phyloP scores from a whole-genome alignment of 257 asterid genomes.

The Nemophila menziesii region DNA sequence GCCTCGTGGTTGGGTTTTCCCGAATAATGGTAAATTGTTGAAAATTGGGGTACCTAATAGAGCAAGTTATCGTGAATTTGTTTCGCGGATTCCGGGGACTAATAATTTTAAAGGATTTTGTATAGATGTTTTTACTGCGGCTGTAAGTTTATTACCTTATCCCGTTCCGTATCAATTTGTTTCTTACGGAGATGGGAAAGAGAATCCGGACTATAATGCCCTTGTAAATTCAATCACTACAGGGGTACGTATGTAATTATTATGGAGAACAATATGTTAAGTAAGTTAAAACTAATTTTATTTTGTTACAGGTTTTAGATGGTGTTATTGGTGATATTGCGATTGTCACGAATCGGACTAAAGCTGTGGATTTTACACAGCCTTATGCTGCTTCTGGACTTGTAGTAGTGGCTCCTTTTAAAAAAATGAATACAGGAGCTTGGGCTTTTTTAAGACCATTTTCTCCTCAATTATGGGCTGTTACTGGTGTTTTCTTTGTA shows the following conservation, averaged over 20 bases:
- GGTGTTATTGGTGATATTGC: constrained; percentile 67
- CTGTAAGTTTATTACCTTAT: constrained; percentile 69
- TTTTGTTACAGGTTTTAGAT: constrained; percentile 31
- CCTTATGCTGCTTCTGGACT: constrained; percentile 59
- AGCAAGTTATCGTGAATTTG: constrained; percentile 62
- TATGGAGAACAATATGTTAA: background rate
- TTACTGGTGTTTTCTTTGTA: constrained; percentile 37
- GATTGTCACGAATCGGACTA: constrained; percentile 43
- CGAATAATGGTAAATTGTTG: constrained; percentile 64
- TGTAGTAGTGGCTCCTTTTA: constrained; percentile 41
- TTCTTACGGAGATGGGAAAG: constrained; percentile 68
- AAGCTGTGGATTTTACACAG: constrained; percentile 49
- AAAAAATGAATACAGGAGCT: constrained; percentile 36
- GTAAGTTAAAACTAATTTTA: constrained; percentile 1
- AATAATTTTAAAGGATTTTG: constrained; percentile 71
- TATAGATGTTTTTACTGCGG: constrained; percentile 81
- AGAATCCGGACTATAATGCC: constrained; percentile 59
- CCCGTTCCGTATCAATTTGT: constrained; percentile 75
- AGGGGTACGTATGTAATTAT: constrained; percentile 45
- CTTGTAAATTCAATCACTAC: constrained; percentile 50
- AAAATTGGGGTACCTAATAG: constrained; percentile 79
- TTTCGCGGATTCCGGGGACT: constrained; percentile 55
- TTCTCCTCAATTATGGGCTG: constrained; percentile 43
- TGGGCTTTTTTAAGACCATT: constrained; percentile 63
- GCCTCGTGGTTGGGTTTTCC: constrained; percentile 98